Evolutionary conservation across 1,139 yeast species (phyloP).

Genomic region (Saccharomyces hybrid): DNA sequence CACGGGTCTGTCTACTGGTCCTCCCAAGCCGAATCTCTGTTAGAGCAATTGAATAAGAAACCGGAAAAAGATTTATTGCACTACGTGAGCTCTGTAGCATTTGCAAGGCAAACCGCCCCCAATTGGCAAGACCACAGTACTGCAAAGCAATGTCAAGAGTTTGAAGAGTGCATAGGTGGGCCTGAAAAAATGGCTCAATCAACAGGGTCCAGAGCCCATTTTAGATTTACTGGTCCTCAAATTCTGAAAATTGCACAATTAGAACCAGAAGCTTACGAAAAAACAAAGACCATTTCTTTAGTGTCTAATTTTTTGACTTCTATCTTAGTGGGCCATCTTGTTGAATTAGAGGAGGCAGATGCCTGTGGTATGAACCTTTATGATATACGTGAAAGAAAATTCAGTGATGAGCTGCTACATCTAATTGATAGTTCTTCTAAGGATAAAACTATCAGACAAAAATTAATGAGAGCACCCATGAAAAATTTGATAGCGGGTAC

Average conservation of each 20-base stretch:
- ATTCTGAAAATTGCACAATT: conserved; percentile 63
- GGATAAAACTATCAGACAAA: conserved; percentile 16
- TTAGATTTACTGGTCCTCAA: conserved; percentile 86
- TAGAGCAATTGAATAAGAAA: conserved; percentile 32
- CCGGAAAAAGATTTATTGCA: conserved; percentile 33
- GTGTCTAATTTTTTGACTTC: conserved; percentile 77
- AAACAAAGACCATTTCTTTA: conserved; percentile 58
- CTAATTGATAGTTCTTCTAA: conserved; percentile 29
- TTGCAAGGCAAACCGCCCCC: conserved; percentile 64
- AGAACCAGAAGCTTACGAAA: conserved; percentile 45
- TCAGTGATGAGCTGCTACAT: conserved; percentile 45
- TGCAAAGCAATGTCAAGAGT: conserved; percentile 52
- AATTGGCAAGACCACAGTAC: conserved; percentile 97
- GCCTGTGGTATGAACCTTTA: conserved; percentile 90
- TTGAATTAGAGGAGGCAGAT: conserved; percentile 71
- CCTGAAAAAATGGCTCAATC: conserved; percentile 54
- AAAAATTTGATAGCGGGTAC: conserved; percentile 37
- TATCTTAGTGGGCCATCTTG: conserved; percentile 55
- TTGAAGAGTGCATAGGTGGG: conserved; percentile 53
- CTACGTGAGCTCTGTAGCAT: conserved; percentile 43
- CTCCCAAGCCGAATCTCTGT: conserved; percentile 36
- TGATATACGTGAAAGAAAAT: conserved; percentile 50
- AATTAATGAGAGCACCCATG: conserved; percentile 16
- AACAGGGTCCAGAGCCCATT: conserved; percentile 86
- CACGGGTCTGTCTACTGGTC: conserved; percentile 90